Conservation (phyloP, 192 early-diverging fungal species). For the Entomortierella parvispora region DNA sequence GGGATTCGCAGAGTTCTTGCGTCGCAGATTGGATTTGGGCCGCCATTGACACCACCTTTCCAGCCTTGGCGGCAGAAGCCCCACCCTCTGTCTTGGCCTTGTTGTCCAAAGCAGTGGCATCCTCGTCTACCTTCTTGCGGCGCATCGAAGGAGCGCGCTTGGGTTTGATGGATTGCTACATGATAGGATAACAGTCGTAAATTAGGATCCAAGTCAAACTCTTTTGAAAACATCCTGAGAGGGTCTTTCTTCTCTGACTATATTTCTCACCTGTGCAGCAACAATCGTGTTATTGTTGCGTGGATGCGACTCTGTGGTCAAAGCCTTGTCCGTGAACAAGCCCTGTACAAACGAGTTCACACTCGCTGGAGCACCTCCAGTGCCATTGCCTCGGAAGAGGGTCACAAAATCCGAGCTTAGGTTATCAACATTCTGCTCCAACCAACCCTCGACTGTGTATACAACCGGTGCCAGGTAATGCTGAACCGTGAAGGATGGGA, state of each 20-base stretch:
- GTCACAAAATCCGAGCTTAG: conserved; percentile 87
- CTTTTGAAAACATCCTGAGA: too few relatives aligned
- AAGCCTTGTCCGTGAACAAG: conserved; percentile 76
- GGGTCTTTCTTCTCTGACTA: too few relatives aligned
- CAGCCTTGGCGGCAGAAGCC: conserved; percentile 10
- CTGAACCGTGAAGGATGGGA: conserved; percentile 75
- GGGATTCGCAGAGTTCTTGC: conserved; percentile 71
- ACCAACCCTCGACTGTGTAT: conserved; percentile 73
- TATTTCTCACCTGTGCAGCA: conserved; percentile 67
- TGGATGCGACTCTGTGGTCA: conserved; percentile 87
- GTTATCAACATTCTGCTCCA: conserved; percentile 82
- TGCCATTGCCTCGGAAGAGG: conserved; percentile 75
- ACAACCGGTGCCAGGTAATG: conserved; percentile 81
- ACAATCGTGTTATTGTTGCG: conserved; percentile 80
- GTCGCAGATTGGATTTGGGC: conserved; percentile 77
- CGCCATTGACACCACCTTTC: conserved; percentile 67
- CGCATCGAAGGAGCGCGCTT: conserved; percentile 73
- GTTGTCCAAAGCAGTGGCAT: neutral
- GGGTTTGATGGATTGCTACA: conserved; percentile 70
- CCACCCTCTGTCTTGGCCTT: conserved; percentile 10
- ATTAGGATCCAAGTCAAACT: too few relatives aligned
- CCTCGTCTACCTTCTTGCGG: conserved; percentile 55
- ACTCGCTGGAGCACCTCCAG: conserved; percentile 67
- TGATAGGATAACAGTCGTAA: neutral
- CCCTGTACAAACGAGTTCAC: conserved; percentile 79